A percentile compares a stretch with the other conserved stretches of the same genome.
Conservation (phyloP, 2,329 filamentous ascomycete species). For the Aspergillus spinulosporus region DNA sequence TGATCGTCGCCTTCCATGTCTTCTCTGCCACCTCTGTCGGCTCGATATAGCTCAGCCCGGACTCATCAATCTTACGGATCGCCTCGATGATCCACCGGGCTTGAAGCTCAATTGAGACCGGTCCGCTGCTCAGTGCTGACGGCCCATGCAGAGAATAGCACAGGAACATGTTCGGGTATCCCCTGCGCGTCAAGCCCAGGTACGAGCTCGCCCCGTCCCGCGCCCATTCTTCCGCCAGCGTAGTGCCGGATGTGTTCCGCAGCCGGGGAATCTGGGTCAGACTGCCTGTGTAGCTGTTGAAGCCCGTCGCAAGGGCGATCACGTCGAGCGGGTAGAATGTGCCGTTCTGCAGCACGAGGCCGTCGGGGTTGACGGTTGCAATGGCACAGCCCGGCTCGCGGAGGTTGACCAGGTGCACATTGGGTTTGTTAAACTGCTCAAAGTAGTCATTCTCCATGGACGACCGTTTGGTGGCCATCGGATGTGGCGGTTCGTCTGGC, state of each 20-base stretch:
- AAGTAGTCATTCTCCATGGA: slow-evolving; percentile 53
- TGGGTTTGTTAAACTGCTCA: slow-evolving; percentile 49
- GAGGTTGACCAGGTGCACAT: slow-evolving; percentile 49
- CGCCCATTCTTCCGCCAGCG: slow-evolving; percentile 29
- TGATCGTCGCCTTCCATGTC: slow-evolving; percentile 53
- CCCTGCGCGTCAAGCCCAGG: slow-evolving; percentile 43
- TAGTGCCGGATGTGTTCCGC: slow-evolving; percentile 28
- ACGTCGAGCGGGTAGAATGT: slow-evolving; percentile 39
- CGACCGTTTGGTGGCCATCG: slow-evolving; percentile 55
- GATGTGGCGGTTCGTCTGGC: slow-evolving; percentile 54
- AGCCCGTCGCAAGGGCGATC: slow-evolving; percentile 45
- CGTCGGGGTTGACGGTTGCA: too few relatives aligned
- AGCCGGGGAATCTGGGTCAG: slow-evolving; percentile 38
- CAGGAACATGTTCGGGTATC: slow-evolving; percentile 54
- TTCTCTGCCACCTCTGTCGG: slow-evolving; percentile 49
- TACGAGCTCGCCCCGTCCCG: slow-evolving; percentile 34
- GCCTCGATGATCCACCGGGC: slow-evolving; percentile 31
- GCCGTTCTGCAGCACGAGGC: slow-evolving; percentile 30
- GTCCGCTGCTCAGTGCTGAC: slow-evolving; percentile 58
- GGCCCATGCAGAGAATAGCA: slow-evolving; percentile 59
- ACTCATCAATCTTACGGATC: slow-evolving; percentile 51
- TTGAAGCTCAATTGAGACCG: slow-evolving; percentile 33
- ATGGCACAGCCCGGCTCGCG: too few relatives aligned
- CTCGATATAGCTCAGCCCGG: slow-evolving; percentile 55
- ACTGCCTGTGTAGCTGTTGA: slow-evolving; percentile 42